phyloP scores from a whole-genome alignment of 2,329 filamentous ascomycete genomes.

The Colletotrichum destructivum region DNA sequence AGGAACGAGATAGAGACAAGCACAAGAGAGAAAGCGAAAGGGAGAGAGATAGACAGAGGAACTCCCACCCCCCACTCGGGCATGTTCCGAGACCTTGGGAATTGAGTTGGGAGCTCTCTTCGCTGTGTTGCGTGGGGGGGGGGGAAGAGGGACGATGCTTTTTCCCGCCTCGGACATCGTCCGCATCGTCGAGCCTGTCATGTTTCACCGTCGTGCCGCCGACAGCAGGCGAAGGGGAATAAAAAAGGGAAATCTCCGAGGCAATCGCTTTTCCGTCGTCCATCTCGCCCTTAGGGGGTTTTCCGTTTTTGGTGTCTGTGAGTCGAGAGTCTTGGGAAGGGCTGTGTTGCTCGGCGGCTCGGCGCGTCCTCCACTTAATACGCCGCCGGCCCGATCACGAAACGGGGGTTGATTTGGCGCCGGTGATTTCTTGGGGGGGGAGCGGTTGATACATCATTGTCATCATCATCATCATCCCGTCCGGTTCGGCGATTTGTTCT shows the following conservation, averaged over 20 bases:
- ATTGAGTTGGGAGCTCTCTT: not conserved
- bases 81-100: slow-evolving; percentile 32
- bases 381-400: not conserved
- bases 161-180: not conserved
- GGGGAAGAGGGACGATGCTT: not conserved
- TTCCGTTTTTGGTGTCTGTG: not conserved
- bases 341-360: slow-evolving; percentile 6
- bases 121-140: not conserved
- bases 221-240: not conserved
- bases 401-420: not conserved
- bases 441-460: too few species aligned
- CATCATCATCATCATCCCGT: not conserved
- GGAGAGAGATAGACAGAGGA: not conserved
- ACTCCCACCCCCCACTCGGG: slow-evolving; percentile 19
- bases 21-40: not conserved
- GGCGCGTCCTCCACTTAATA: slow-evolving; percentile 7
- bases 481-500: slow-evolving; percentile 1
- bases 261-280: not conserved
- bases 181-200: not conserved
- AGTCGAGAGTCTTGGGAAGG: not conserved
- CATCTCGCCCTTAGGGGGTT: not conserved
- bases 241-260: not conserved
- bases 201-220: not conserved
- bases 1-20: too few species aligned
- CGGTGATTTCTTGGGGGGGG: not conserved